A percentile compares a stretch with the other conserved stretches of the same genome.
Evolutionary conservation across 352 stramenopile genomes (phyloP).

Genomic region (Pseudoperonospora humuli): DNA sequence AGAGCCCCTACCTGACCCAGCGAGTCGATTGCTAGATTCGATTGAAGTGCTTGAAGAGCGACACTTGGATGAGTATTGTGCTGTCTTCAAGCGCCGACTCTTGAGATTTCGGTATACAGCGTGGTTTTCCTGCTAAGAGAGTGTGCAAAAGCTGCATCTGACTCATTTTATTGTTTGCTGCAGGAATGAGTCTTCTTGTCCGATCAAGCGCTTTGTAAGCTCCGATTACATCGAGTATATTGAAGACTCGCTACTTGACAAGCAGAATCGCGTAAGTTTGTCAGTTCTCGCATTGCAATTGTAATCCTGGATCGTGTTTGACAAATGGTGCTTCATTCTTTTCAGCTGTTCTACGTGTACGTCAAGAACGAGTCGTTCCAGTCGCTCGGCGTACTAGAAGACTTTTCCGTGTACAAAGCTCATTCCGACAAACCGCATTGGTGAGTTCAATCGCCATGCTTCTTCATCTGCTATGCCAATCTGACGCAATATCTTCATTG

Average conservation of each 20-base stretch:
- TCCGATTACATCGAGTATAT: conserved; percentile 68
- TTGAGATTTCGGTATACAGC: conserved; percentile 40
- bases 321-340: not conserved
- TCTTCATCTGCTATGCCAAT: not conserved
- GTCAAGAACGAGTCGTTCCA: conserved; percentile 68
- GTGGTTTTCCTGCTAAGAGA: not conserved
- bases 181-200: conserved; percentile 61
- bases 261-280: conserved; percentile 49
- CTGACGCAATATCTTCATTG: not conserved
- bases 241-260: conserved; percentile 70
- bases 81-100: conserved; percentile 52
- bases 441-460: conserved; percentile 15
- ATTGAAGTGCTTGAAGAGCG: conserved; percentile 43
- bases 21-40: conserved; percentile 35
- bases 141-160: not conserved
- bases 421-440: conserved; percentile 32
- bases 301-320: not conserved
- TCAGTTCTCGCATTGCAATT: not conserved
- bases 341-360: conserved; percentile 73
- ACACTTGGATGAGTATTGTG: conserved; percentile 41
- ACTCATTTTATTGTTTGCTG: not conserved
- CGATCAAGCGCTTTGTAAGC: conserved; percentile 74
- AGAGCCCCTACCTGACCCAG: conserved; percentile 58
- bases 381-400: conserved; percentile 59
- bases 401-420: conserved; percentile 52